Evolutionary conservation across 768 basidiomycete species (phyloP), one percentile per base, ranked within the genome.

Genomic region (Amanita muscaria): DNA sequence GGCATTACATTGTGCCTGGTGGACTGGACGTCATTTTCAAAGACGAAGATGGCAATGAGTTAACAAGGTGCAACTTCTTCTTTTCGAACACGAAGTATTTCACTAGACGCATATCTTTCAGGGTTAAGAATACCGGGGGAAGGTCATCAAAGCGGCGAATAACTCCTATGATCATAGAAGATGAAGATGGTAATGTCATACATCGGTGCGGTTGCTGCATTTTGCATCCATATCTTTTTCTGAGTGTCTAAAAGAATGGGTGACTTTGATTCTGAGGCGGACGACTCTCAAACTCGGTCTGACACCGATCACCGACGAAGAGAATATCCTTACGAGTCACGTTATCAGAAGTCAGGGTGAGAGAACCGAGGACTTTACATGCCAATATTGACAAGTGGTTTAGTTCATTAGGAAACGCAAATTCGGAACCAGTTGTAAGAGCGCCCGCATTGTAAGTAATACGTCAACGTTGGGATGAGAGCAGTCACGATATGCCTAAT

Each of bases 11-110:
- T 51, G 71, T 84, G 39, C 83, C 83, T 29, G 69, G 68, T 14
- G 82, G 80, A 16, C 64, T 76, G 48, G 72, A 77, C 47, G 76
- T 84, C 4, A 70, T 84, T 36, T 83, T 86, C 52, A 71, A 79
- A 57, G 82, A 84, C 53, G 74, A 77, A 51, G 59, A 68, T 15
- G 82, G 82, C 16, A 72, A 75, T 44, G 79, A 79, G 53, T 75
- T 83, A 19, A 73, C 74, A 2, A 74, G 81, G 81, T 77, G 61
- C 43, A 55, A 30, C 18, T 3, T 15, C 22, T 10, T 25, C 42
- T 31, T 15, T 4, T 8, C 18, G 16, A 29, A 22, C 11, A 23
- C 21, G 8, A 2, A 10, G 12, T 27, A 12, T 4, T 18, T 29
- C 18, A 11, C 10, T 47, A 16, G 22, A 14, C 21, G 9, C 12